Evolutionary conservation across 139 green algal species (phyloP).

Genomic region (Chlamydomonas applanata): DNA sequence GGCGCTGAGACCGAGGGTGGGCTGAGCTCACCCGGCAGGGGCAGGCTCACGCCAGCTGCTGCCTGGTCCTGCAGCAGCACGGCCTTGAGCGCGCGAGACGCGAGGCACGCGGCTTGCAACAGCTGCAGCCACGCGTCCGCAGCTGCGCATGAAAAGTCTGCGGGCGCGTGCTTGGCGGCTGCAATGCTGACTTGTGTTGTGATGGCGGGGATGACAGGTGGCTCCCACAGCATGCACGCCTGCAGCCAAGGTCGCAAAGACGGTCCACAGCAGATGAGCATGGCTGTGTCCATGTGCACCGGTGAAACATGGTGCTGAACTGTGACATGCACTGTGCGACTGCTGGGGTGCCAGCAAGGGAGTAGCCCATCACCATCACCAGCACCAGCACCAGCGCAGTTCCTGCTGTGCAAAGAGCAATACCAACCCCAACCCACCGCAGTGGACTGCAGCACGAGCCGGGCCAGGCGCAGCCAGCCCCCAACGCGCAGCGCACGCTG

Average conservation of each 20-base stretch:
- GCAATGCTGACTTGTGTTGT: constrained; percentile 22
- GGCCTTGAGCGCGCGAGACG: constrained; percentile 16
- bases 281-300: no score
- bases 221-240: constrained; percentile 71
- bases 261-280: no score
- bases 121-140: constrained; percentile 76
- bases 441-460: constrained; percentile 49
- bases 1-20: no score
- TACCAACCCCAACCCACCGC: neutral
- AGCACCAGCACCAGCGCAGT: no score
- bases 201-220: constrained; percentile 42
- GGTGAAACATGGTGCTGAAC: no score
- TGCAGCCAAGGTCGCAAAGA: no score
- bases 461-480: constrained; percentile 52
- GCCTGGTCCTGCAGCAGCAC: constrained; percentile 15
- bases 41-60: neutral
- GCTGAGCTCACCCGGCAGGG: neutral
- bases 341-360: no score
- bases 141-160: constrained; percentile 59
- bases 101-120: constrained; percentile 48
- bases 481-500: neutral
- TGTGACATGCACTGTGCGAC: no score
- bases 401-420: no score
- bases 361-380: no score
- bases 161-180: constrained; percentile 20